Base-by-base conservation (phyloP, 108 stramenopile genomes). In the Mediolabrus comicus region DNA sequence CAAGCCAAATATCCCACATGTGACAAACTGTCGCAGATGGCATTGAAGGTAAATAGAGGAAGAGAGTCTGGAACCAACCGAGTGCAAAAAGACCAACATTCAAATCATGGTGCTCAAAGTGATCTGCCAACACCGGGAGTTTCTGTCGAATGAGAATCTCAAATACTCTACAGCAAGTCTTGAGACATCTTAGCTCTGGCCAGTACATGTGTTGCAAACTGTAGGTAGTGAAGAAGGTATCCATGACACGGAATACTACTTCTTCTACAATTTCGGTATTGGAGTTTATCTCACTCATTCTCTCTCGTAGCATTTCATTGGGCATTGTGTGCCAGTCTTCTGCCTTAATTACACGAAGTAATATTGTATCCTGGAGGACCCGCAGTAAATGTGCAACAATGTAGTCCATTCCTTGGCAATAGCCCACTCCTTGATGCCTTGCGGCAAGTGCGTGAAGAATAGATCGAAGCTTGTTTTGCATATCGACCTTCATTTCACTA, bases 1-100 rank as follows among this genome's bases (percentile, higher is more conserved):
- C 94, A 8, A 95, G 79, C 91, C 91, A 95, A 54, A 95, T 92
- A 61, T 95, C 94, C 94, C 94, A 95, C 79, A 95, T 95, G 65
- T 92, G 91, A 53, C 88, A 91, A 22, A 95, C 91, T 13, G 94
- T 95, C 10, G 88, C 82, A 14, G 88, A 80, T 29, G 94, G 94
- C 94, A 95, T 95, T 5, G 94, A 95, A n/a, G 94, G 94, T 5
- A 95, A 71, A 55, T 95, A 95, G 14, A 95, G 73, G 67, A 92
- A 95, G 25, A 92, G 72, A 5, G 94, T 95, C 70, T 95, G 94
- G 60, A 95, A 95, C 94, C 94, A 95, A 13, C 94, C 94, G 8
- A 95, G 70, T 17, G 94, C 94, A 68, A 95, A 95, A 10, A 95
- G 67, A 13, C 94, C 94, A 8, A 95, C 87, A 69, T 95, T 92